Evolutionary conservation across 257 asterid genomes (phyloP).

Genomic region (Capsicum baccatum): DNA sequence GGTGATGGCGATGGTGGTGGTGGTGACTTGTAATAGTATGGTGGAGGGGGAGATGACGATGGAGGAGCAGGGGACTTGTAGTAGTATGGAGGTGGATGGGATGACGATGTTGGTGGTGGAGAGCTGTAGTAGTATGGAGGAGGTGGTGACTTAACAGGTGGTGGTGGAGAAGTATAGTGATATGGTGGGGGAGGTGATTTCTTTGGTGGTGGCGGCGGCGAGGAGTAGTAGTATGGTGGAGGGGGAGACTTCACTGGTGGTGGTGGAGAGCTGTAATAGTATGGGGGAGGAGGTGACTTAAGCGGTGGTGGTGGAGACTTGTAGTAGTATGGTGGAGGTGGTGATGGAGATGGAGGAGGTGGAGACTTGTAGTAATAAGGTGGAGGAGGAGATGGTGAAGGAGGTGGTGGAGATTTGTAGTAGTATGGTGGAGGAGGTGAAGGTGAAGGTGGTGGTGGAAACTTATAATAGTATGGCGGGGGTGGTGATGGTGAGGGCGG

Average conservation of each 20-base stretch:
- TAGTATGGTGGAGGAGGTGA: slow-evolving; percentile 23
- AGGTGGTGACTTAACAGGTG: neutral
- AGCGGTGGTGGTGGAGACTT: too few relatives aligned
- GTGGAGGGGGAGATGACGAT: neutral
- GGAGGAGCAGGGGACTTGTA: neutral
- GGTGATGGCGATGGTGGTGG: neutral
- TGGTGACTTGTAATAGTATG: neutral
- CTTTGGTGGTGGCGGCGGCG: slow-evolving; percentile 2
- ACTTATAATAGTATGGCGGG: slow-evolving; percentile 18
- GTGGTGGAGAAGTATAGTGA: neutral
- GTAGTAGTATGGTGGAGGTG: slow-evolving; percentile 19
- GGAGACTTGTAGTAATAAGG: slow-evolving; percentile 30
- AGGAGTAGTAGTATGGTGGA: neutral
- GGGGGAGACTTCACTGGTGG: slow-evolving; percentile 6
- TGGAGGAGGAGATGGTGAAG: neutral
- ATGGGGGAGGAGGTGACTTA: too few relatives aligned
- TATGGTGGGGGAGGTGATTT: neutral
- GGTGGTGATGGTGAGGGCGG: slow-evolving; percentile 16
- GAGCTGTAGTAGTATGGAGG: too few relatives aligned
- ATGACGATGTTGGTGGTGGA: too few relatives aligned
- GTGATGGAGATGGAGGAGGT: neutral
- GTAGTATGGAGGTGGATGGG: neutral
- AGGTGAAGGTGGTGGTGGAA: slow-evolving; percentile 26
- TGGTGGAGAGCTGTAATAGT: slow-evolving; percentile 30
- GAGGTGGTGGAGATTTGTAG: slow-evolving; percentile 34